Base-by-base conservation (phyloP, 768 basidiomycete species). In the Podaxis pistillaris region DNA sequence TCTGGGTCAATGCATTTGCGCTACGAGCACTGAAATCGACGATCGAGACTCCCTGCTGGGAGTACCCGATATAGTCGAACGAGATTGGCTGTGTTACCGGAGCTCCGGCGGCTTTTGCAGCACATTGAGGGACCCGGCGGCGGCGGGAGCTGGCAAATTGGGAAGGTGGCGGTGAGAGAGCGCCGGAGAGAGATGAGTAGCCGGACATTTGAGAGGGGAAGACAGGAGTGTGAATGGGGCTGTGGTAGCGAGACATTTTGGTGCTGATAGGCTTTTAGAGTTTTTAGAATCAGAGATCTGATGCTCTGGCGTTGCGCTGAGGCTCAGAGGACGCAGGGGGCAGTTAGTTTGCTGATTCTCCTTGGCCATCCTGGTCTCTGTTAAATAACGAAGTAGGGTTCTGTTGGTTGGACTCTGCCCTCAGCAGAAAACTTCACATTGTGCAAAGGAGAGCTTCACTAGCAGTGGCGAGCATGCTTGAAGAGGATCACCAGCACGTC, bases 1-100 rank as follows among this genome's bases (percentile, higher is more conserved):
- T 38, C 52, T 65, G 64, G 19, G 70, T 70, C 11, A 79, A 44
- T 4, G 75, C 75, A 50, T 70, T 63, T 11, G 69, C 67, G n/a
- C 79, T 74, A 33, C 81, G 74, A 6, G 72, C 69, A 50, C 69
- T 68, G 19, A 84, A 69, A 52, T 83, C 81, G 47, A 75, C 74
- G 81, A 84, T 82, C 8, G 76, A 73, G 24, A 84, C 73, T 1
- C 83, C 83, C 26, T 81, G 77, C 12, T 69, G 69, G 2, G 69
- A 66, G 41, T 78, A 75, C 4, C 81, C 82, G 22, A 74, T 68
- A 55, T 76, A 67, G 66, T 83, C 80, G 58, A 84, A 83, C 6
- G 65, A 51, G 49, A 84, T 71, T 0, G 78, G 64, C 2, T 63
- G 67, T 13, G 74, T 70, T 4, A 68, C 58, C 1, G 67, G 67